These are phyloP conservation scores for Russula emetica DNA, from an alignment of 768 basidiomycete genomes.

Conservation along the genomic window DNA sequence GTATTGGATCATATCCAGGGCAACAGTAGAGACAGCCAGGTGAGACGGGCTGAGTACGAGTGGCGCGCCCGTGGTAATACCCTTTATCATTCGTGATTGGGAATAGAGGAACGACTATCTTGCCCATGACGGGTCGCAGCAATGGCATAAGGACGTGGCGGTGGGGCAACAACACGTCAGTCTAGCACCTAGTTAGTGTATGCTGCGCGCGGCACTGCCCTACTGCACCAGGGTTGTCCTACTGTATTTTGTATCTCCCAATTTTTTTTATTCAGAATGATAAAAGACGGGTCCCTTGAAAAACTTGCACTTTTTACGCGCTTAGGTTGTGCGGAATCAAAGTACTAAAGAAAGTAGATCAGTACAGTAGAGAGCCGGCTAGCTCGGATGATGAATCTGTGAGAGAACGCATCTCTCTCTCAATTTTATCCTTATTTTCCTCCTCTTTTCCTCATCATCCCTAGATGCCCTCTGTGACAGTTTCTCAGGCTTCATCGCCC, in stretches of 20 bases:
- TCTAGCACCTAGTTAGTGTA: background rate
- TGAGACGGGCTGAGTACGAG: no score
- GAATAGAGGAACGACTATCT: no score
- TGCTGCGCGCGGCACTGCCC: background rate
- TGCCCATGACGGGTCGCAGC: no score
- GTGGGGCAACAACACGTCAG: no score
- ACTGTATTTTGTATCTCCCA: no score
- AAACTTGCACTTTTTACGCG: background rate
- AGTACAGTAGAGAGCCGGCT: background rate
- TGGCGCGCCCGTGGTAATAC: no score
- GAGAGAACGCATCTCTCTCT: background rate
- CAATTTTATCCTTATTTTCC: conserved; percentile 25
- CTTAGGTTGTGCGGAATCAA: background rate
- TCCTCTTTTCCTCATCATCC: background rate
- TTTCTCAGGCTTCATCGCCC: conserved; percentile 40
- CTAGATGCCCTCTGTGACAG: conserved; percentile 42
- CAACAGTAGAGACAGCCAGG: background rate
- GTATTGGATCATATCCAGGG: background rate
- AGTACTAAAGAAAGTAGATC: background rate
- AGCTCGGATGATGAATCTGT: background rate
- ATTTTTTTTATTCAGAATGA: no score
- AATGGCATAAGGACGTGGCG: no score
- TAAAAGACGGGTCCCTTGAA: background rate
- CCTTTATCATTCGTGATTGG: no score
- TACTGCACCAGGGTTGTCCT: background rate